phyloP scores from a whole-genome alignment of 2,329 filamentous ascomycete species.

The Alternaria metachromatica region DNA sequence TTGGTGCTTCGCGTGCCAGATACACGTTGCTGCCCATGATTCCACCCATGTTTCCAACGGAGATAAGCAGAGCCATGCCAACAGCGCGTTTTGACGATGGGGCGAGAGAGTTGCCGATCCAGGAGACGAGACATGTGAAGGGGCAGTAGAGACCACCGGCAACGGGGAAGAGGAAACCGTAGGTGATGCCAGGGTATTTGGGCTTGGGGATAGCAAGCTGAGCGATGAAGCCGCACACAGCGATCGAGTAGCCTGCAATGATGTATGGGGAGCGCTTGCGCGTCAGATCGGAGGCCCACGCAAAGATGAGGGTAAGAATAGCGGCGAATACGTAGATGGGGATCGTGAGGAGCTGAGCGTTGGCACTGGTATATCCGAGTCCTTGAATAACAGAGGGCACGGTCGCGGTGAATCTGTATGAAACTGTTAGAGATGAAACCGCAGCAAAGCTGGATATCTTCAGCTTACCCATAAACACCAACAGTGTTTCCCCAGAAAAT shows the following conservation, averaged over 20 bases:
- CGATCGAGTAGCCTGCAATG: conserved; percentile 57
- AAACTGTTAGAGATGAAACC: conserved; percentile 28
- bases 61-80: conserved; percentile 57
- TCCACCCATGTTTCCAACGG: conserved; percentile 56
- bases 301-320: conserved; percentile 50
- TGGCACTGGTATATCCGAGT: conserved; percentile 51
- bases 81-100: conserved; percentile 51
- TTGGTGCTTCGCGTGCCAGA: conserved; percentile 55
- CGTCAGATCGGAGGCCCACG: conserved; percentile 59
- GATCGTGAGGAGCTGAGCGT: conserved; percentile 52
- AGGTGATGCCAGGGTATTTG: conserved; percentile 54
- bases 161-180: conserved; percentile 52
- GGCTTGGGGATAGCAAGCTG: conserved; percentile 55
- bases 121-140: conserved; percentile 46
- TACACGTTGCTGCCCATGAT: conserved; percentile 59
- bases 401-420: conserved; percentile 36
- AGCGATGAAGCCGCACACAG: conserved; percentile 63
- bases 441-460: not conserved
- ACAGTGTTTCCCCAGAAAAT: conserved; percentile 51
- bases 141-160: conserved; percentile 47
- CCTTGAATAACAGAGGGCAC: conserved; percentile 52
- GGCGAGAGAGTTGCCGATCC: conserved; percentile 46
- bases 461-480: conserved; percentile 43
- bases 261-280: conserved; percentile 63
- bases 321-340: conserved; percentile 53